Conservation (phyloP, 2,329 filamentous ascomycete genomes). For the Colletotrichum zoysiae region DNA sequence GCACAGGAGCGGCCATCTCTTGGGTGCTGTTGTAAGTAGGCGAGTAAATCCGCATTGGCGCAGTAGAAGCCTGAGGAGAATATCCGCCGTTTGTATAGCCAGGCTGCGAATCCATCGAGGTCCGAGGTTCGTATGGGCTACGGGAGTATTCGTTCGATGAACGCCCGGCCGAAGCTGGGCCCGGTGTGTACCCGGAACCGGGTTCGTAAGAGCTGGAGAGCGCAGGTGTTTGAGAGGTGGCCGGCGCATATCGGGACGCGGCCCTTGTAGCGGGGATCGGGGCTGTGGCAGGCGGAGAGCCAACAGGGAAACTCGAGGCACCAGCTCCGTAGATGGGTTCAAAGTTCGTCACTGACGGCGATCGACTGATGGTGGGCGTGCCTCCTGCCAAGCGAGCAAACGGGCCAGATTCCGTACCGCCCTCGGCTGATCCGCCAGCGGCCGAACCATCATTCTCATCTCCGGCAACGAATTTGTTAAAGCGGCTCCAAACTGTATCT, state of each 20-base stretch:
- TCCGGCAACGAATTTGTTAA: conserved; percentile 96
- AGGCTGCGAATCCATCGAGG: conserved; percentile 58
- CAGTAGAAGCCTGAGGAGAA: conserved; percentile 48
- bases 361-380: conserved; percentile 80
- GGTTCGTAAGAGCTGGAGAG: conserved; percentile 42
- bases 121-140: conserved; percentile 49
- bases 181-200: conserved; percentile 2
- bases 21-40: conserved; percentile 8
- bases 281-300: conserved; percentile 51
- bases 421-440: conserved; percentile 67
- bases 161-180: conserved; percentile 9
- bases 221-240: conserved; percentile 47
- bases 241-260: conserved; percentile 65
- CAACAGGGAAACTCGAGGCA: conserved; percentile 49
- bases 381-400: conserved; percentile 86
- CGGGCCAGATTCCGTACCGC: conserved; percentile 75
- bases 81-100: conserved; percentile 48
- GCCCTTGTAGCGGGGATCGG: conserved; percentile 56
- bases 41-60: conserved; percentile 50
- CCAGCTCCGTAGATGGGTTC: conserved; percentile 77
- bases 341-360: conserved; percentile 76
- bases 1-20: conserved; percentile 5
- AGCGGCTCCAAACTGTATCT: conserved; percentile 88
- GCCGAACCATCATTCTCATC: conserved; percentile 81
- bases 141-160: conserved; percentile 49